phyloP scores from a whole-genome alignment of 495 filamentous ascomycete species.

The Neurospora africana region DNA sequence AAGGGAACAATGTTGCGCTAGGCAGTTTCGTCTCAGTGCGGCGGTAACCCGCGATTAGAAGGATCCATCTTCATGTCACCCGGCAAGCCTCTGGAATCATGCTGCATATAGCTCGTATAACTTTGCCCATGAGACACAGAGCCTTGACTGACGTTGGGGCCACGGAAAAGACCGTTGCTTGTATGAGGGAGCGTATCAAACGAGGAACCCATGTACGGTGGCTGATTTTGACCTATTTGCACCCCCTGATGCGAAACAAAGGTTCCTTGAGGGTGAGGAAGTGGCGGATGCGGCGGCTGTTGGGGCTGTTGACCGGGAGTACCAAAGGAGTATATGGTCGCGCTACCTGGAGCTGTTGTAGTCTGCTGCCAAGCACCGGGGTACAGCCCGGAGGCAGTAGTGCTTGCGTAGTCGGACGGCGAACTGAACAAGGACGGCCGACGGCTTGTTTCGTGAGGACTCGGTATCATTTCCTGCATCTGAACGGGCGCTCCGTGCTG shows the following conservation, averaged over 20 bases:
- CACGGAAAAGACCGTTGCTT: slow-evolving; percentile 12
- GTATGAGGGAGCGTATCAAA: slow-evolving; percentile 22
- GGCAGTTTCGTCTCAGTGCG: background rate
- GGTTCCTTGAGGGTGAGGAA: slow-evolving; percentile 6
- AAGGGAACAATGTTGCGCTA: background rate
- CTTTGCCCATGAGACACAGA: slow-evolving; percentile 4
- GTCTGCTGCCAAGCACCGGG: slow-evolving; percentile 15
- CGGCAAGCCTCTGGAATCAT: slow-evolving; percentile 1
- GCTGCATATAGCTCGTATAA: slow-evolving; percentile 2
- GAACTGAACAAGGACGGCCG: slow-evolving; percentile 26
- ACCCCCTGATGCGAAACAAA: slow-evolving; percentile 21
- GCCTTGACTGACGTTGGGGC: slow-evolving; percentile 4
- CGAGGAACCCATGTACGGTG: slow-evolving; percentile 13
- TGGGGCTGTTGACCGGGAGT: slow-evolving; percentile 9
- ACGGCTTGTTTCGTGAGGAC: slow-evolving; percentile 23
- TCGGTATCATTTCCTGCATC: slow-evolving; percentile 27
- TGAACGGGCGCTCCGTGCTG: slow-evolving; percentile 13
- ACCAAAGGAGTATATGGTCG: slow-evolving; percentile 20
- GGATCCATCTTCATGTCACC: slow-evolving; percentile 7
- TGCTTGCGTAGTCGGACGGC: slow-evolving; percentile 23
- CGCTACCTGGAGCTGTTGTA: slow-evolving; percentile 19
- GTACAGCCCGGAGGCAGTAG: slow-evolving; percentile 23
- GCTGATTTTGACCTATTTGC: slow-evolving; percentile 10
- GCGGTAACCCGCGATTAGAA: slow-evolving; percentile 4
- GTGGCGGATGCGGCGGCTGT: slow-evolving; percentile 5